Evolutionary conservation across 139 green algal species (phyloP).

Genomic region (Chlorella sp.): DNA sequence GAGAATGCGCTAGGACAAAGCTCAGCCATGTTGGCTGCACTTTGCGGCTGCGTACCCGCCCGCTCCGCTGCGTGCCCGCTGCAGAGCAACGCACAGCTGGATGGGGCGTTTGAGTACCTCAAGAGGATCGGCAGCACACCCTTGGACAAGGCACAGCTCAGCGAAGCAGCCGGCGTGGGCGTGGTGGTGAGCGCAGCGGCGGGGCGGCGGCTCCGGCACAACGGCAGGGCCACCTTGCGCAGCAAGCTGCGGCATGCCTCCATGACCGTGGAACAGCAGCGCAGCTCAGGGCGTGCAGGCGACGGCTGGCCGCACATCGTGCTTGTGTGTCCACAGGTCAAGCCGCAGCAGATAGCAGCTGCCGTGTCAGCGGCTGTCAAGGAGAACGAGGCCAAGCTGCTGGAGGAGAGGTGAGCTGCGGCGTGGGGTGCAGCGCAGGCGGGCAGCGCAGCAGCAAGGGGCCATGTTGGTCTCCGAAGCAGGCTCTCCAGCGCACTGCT

Average conservation of each 20-base stretch:
- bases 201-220: too few species aligned
- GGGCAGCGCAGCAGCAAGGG: too few species aligned
- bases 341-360: slow-evolving; percentile 54
- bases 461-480: too few species aligned
- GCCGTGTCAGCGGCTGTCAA: slow-evolving; percentile 54
- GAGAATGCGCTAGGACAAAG: too few species aligned
- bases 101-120: slow-evolving; percentile 78
- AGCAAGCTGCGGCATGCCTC: too few species aligned
- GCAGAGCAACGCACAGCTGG: slow-evolving; percentile 71
- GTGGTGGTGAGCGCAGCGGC: slow-evolving; percentile 70
- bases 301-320: too few species aligned
- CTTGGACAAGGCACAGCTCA: slow-evolving; percentile 47
- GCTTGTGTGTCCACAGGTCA: slow-evolving; percentile 34
- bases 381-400: slow-evolving; percentile 46
- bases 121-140: slow-evolving; percentile 45
- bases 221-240: too few species aligned
- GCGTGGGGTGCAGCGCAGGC: too few species aligned
- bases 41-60: neutral
- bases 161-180: slow-evolving; percentile 72
- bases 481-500: too few species aligned
- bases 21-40: too few species aligned
- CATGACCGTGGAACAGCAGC: too few species aligned
- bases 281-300: too few species aligned
- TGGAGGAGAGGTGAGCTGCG: slow-evolving; percentile 57
- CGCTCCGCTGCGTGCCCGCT: neutral